Conservation (phyloP, 2,329 filamentous ascomycete species). For the Fusarium incarnatum region DNA sequence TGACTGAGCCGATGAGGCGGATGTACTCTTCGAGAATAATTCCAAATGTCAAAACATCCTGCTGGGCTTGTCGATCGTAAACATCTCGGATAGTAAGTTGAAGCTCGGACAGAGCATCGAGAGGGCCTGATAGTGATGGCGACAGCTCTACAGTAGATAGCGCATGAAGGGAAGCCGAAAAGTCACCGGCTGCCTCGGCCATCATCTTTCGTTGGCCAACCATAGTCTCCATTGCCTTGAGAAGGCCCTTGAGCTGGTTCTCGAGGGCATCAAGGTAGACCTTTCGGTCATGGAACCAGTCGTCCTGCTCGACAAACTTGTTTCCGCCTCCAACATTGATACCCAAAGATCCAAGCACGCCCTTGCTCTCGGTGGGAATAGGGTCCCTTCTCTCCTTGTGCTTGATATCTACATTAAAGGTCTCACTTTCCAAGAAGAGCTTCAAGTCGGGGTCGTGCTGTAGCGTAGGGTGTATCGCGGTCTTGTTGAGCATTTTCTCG, state of each 20-base stretch:
- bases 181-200: slow-evolving; percentile 92
- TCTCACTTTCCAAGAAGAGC: slow-evolving; percentile 94
- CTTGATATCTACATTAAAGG: slow-evolving; percentile 96
- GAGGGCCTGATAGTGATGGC: slow-evolving; percentile 84
- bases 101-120: slow-evolving; percentile 91
- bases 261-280: slow-evolving; percentile 95
- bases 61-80: slow-evolving; percentile 95
- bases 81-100: slow-evolving; percentile 94
- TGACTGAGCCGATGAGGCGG: slow-evolving; percentile 92
- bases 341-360: slow-evolving; percentile 87
- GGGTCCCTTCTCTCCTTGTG: slow-evolving; percentile 95
- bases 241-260: slow-evolving; percentile 86
- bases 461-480: slow-evolving; percentile 85
- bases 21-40: slow-evolving; percentile 99
- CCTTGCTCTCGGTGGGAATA: slow-evolving; percentile 88
- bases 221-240: slow-evolving; percentile 95
- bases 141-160: slow-evolving; percentile 94
- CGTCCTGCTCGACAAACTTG: slow-evolving; percentile 98
- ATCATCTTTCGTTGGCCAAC: slow-evolving; percentile 92
- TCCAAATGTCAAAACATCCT: slow-evolving; percentile 94
- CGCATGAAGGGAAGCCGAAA: slow-evolving; percentile 91
- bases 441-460: slow-evolving; percentile 96
- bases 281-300: slow-evolving; percentile 98
- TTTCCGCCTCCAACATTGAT: slow-evolving; percentile 79
- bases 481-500: slow-evolving; percentile 98